Percentiles rank a stretch among this genome's conserved stretches.
phyloP scores from a whole-genome alignment of 1,139 yeast species.

The Geotrichum histeridarum region DNA sequence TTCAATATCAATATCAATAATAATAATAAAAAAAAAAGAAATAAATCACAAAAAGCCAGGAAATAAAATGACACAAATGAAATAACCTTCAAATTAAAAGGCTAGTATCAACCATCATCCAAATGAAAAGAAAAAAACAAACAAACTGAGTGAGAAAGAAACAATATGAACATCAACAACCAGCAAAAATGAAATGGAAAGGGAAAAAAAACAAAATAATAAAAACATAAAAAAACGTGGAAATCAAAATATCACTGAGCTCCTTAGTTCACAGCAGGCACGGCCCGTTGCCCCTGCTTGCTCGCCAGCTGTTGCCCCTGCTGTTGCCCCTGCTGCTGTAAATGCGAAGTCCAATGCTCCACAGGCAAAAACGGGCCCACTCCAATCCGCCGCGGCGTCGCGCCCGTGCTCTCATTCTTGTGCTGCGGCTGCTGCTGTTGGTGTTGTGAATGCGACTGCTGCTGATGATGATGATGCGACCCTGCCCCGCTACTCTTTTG shows the following conservation, averaged over 20 bases:
- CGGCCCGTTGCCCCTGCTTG: no score
- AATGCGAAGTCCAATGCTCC: neutral
- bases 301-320: neutral
- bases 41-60: no score
- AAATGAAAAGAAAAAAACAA: no score
- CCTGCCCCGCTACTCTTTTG: neutral
- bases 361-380: constrained; percentile 8
- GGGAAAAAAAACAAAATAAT: neutral
- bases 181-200: neutral
- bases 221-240: no score
- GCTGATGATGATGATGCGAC: neutral
- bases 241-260: neutral
- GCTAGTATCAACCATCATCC: no score
- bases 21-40: no score
- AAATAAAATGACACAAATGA: no score
- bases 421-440: neutral
- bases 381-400: constrained; percentile 3
- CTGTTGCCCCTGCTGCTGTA: neutral
- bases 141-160: no score
- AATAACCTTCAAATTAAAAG: no score
- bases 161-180: neutral
- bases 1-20: no score
- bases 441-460: neutral
- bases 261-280: no score
- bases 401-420: neutral